phyloP scores from a whole-genome alignment of 2,329 filamentous ascomycete genomes.

The Pseudonectria foliicola region DNA sequence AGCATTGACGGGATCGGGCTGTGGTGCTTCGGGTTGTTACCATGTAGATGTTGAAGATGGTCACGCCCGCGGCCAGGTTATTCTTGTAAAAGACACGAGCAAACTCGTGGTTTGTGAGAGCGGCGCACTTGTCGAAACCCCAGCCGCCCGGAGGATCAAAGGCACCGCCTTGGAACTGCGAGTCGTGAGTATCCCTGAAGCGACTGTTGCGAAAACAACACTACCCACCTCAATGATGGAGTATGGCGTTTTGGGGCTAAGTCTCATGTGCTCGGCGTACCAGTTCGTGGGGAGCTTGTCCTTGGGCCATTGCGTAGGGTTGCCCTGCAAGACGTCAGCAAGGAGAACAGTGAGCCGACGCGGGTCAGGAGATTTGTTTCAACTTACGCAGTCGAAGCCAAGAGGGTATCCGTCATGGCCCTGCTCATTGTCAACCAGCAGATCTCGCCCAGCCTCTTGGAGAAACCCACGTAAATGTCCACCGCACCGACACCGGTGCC shows the following conservation, averaged over 20 bases:
- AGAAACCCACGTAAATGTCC: slow-evolving; percentile 49
- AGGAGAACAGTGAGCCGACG: fast-evolving
- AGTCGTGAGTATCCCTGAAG: neutral
- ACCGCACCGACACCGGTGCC: slow-evolving; percentile 46
- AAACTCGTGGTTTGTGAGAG: slow-evolving; percentile 64
- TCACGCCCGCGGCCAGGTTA: slow-evolving; percentile 56
- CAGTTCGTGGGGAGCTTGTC: slow-evolving; percentile 36
- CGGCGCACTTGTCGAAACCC: slow-evolving; percentile 60
- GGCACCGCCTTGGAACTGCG: slow-evolving; percentile 60
- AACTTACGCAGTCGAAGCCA: slow-evolving; percentile 45
- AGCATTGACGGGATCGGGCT: neutral
- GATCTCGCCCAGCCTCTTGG: fast-evolving
- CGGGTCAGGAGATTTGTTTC: fast-evolving
- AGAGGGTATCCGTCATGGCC: slow-evolving; percentile 59
- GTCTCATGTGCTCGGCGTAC: slow-evolving; percentile 45
- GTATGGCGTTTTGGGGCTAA: slow-evolving; percentile 60
- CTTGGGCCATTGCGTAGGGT: slow-evolving; percentile 37
- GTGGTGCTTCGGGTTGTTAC: slow-evolving; percentile 25
- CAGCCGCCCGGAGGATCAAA: slow-evolving; percentile 70
- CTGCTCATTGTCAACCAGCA: slow-evolving; percentile 2
- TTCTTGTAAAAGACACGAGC: slow-evolving; percentile 77
- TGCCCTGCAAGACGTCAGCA: slow-evolving; percentile 24
- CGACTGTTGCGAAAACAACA: fast-evolving
- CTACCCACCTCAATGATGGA: slow-evolving; percentile 41
- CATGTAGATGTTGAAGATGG: slow-evolving; percentile 71